Percentiles rank a stretch among this genome's conserved stretches.
These are phyloP conservation scores for Nitzschia inconspicua DNA, from an alignment of 108 stramenopile genomes.

Conservation along the genomic window DNA sequence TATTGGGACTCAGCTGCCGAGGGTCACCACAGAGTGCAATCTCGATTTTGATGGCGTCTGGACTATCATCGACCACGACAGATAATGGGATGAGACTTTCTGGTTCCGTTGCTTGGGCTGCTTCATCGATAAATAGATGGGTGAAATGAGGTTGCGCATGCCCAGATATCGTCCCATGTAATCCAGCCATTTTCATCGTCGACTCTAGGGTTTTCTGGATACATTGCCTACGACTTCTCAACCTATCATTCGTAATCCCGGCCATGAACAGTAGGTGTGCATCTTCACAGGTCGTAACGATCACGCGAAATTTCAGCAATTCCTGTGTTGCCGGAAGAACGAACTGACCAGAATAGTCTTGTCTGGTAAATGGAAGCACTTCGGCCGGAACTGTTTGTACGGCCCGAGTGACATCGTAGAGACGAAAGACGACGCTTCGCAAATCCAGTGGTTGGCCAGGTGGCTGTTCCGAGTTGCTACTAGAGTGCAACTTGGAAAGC, in stretches of 20 bases:
- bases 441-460: neutral
- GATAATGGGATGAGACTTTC: constrained; percentile 61
- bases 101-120: constrained; percentile 79
- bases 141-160: constrained; percentile 49
- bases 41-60: constrained; percentile 50
- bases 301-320: constrained; percentile 47
- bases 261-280: constrained; percentile 55
- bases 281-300: constrained; percentile 70
- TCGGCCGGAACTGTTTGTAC: constrained; percentile 44
- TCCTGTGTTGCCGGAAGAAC: constrained; percentile 38
- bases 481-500: neutral
- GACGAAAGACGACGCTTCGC: constrained; percentile 38
- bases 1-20: constrained; percentile 46
- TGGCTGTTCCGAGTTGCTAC: neutral
- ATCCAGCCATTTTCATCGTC: constrained; percentile 3
- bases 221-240: constrained; percentile 43
- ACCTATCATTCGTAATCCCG: constrained; percentile 54
- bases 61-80: constrained; percentile 60
- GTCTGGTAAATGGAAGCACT: constrained; percentile 49
- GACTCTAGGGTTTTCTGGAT: constrained; percentile 15
- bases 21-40: constrained; percentile 69
- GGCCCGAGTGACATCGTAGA: constrained; percentile 27
- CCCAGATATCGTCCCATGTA: constrained; percentile 11
- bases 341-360: constrained; percentile 35
- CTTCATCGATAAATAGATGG: constrained; percentile 77